phyloP scores from a whole-genome alignment of 2,329 filamentous ascomycete genomes.

The Penicillium sp. region DNA sequence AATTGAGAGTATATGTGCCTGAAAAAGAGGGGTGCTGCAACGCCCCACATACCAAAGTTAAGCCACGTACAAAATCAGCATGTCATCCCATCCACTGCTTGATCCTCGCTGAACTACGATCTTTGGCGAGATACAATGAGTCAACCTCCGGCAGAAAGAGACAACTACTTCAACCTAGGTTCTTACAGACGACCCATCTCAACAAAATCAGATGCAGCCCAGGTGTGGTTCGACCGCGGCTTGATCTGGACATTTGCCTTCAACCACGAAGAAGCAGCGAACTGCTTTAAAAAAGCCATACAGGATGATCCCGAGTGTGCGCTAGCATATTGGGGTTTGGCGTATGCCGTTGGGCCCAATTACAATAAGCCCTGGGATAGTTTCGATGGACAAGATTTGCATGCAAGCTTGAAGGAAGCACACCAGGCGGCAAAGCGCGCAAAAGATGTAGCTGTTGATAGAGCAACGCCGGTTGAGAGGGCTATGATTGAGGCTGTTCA shows the following conservation, averaged over 20 bases:
- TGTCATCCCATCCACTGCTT: neutral
- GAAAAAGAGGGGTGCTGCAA: neutral
- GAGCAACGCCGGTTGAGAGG: neutral
- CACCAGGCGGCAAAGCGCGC: neutral
- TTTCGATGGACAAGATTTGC: slow-evolving; percentile 31
- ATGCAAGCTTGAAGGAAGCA: neutral
- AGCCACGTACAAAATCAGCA: neutral
- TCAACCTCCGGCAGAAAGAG: neutral
- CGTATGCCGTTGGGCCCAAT: slow-evolving; percentile 49
- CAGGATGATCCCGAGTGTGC: slow-evolving; percentile 39
- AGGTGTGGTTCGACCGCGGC: slow-evolving; percentile 68
- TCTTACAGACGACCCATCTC: slow-evolving; percentile 53
- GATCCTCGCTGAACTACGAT: too few species aligned
- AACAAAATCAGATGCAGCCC: slow-evolving; percentile 49
- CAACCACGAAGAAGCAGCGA: slow-evolving; percentile 68
- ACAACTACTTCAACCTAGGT: slow-evolving; percentile 53
- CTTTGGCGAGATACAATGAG: neutral
- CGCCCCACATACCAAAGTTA: neutral
- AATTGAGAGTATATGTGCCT: too few species aligned
- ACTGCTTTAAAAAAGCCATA: slow-evolving; percentile 45
- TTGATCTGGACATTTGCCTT: slow-evolving; percentile 72
- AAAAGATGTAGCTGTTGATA: neutral
- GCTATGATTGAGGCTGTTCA: slow-evolving; percentile 9
- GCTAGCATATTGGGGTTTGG: slow-evolving; percentile 49
- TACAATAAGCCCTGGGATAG: slow-evolving; percentile 53